Base-by-base conservation (phyloP, 179 eudicot species). In the Patellifolia procumbens region DNA sequence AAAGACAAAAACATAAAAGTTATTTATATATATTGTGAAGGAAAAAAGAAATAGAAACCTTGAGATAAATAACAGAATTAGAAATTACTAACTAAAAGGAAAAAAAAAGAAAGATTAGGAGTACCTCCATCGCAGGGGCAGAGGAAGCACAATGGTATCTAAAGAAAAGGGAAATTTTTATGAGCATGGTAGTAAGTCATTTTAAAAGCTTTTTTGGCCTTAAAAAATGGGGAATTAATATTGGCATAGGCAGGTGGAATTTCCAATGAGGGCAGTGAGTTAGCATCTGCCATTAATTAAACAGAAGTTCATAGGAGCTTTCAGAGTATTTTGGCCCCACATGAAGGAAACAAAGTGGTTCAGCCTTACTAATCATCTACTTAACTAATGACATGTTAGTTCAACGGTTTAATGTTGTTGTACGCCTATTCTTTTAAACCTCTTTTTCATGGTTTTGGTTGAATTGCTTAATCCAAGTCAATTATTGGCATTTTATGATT, bases 321-420 rank as follows among this genome's bases (percentile, higher is more conserved):
- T 55, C 55, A 72, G 28, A 19, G 34, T 2, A 16, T 10, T n/a
- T 46, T 76, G 80, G 28, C 74, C 74, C 80, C 55, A 72, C 77
- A 35, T 52, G 20, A 66, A 56, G 74, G 26, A 63, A 74, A 52
- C 13, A 34, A 15, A 69, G 81, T 81, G 15, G 81, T 81, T 81
- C 72, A 69, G 32, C 81, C 72, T 81, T 81, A 77, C 68, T 60
- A 59, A 61, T 81, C 84, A 81, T 68, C 22, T 77, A 77, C 81
- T 77, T 81, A 77, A 81, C 81, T 77, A 77, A 77, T 81, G 81
- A 77, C 61, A 51, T 7, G 84, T 81, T 81, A 59, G 81, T 73
- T 81, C 81, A 81, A 77, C 84, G 42, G 74, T 73, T 81, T 80
- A 70, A 70, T 64, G 68, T 71, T 76, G 34, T 29, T 65, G 46